Conservation (phyloP, 2,329 filamentous ascomycete species). For the Hypomyces perniciosus region DNA sequence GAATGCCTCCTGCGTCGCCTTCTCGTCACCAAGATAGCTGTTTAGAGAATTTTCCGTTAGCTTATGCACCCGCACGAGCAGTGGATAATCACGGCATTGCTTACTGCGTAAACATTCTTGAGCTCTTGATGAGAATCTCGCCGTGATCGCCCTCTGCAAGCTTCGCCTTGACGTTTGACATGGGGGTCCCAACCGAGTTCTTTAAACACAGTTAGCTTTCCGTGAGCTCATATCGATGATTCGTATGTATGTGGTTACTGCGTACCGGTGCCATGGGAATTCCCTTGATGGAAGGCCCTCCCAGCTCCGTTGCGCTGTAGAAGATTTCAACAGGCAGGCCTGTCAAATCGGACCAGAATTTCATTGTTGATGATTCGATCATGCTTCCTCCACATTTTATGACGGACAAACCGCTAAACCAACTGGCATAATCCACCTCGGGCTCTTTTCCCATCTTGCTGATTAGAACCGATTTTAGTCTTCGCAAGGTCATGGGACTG, state of each 20-base stretch:
- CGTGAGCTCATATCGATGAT: background rate
- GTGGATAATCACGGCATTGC: background rate
- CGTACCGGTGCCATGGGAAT: background rate
- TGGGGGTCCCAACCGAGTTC: background rate
- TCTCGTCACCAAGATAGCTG: background rate
- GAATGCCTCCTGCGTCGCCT: background rate
- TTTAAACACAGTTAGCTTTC: background rate
- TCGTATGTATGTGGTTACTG: background rate
- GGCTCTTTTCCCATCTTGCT: background rate
- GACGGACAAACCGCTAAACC: background rate
- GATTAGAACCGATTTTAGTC: slow-evolving; percentile 5
- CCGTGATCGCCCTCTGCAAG: background rate
- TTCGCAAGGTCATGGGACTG: slow-evolving; percentile 6
- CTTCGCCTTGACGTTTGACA: background rate
- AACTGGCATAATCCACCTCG: background rate
- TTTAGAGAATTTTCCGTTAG: background rate
- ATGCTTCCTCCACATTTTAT: background rate
- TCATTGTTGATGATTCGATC: background rate
- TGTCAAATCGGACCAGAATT: slow-evolving; percentile 10
- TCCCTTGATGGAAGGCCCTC: background rate
- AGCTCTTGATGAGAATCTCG: background rate
- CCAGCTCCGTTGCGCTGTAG: slow-evolving; percentile 10
- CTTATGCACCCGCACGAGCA: background rate
- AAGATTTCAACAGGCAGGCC: slow-evolving; percentile 6
- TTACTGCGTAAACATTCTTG: slow-evolving; percentile 3